A percentile compares a stretch with the other conserved stretches of the same genome.
These are phyloP conservation scores for Russula virescens DNA, from an alignment of 768 basidiomycete genomes.

Conservation along the genomic window DNA sequence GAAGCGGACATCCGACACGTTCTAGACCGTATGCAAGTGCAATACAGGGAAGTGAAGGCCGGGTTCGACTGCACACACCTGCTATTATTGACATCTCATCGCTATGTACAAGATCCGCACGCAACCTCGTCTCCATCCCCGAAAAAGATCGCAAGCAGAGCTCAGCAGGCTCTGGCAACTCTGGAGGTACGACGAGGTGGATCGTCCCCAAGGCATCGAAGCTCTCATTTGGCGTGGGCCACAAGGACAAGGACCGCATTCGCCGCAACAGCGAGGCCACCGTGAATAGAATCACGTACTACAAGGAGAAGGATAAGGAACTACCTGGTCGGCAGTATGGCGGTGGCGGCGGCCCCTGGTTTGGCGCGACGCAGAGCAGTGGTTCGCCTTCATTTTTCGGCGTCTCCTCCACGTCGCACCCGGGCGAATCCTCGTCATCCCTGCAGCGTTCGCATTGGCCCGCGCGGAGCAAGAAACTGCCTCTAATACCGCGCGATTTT, in stretches of 20 bases:
- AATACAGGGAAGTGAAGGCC: slow-evolving; percentile 82
- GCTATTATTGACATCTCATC: slow-evolving; percentile 91
- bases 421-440: neutral
- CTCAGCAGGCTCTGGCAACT: slow-evolving; percentile 49
- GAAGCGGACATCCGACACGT: slow-evolving; percentile 82
- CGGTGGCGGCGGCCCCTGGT: slow-evolving; percentile 34
- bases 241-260: slow-evolving; percentile 37
- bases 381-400: slow-evolving; percentile 86
- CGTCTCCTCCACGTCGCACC: slow-evolving; percentile 43
- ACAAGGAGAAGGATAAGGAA: slow-evolving; percentile 32
- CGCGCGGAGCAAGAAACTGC: slow-evolving; percentile 59
- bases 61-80: slow-evolving; percentile 96
- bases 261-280: slow-evolving; percentile 29
- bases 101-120: slow-evolving; percentile 40
- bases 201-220: slow-evolving; percentile 73
- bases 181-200: slow-evolving; percentile 43
- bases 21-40: slow-evolving; percentile 91
- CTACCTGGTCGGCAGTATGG: slow-evolving; percentile 38
- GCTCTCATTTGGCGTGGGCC: slow-evolving; percentile 66
- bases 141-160: slow-evolving; percentile 38
- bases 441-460: slow-evolving; percentile 42
- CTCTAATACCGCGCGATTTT: slow-evolving; percentile 76
- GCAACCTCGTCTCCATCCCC: slow-evolving; percentile 30
- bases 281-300: slow-evolving; percentile 18
- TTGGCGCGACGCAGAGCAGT: slow-evolving; percentile 64